A percentile compares a stretch with the other conserved stretches of the same genome.
phyloP scores from a whole-genome alignment of 306 rosid genomes.

The Alnus rubra region DNA sequence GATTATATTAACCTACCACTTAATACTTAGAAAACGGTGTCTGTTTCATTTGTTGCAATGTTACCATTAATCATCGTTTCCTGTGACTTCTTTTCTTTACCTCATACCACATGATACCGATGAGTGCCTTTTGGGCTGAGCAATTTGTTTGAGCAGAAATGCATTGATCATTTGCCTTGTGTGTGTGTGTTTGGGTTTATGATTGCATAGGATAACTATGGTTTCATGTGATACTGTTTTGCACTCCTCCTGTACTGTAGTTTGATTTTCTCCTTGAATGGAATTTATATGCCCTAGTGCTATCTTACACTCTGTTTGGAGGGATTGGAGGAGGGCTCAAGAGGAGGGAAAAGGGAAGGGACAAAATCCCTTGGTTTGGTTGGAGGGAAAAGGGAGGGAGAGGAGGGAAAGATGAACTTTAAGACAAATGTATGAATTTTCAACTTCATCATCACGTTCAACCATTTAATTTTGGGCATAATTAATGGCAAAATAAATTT shows the following conservation, averaged over 20 bases:
- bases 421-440: background rate
- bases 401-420: background rate
- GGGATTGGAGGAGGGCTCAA: background rate
- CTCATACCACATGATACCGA: background rate
- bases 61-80: background rate
- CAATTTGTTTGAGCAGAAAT: background rate
- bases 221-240: background rate
- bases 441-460: background rate
- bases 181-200: background rate
- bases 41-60: background rate
- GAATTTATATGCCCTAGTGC: background rate
- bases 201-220: background rate
- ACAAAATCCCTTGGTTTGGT: no score
- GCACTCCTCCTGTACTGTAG: background rate
- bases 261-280: background rate
- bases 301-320: background rate
- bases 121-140: background rate
- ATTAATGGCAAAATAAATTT: background rate
- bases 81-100: background rate
- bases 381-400: background rate
- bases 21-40: background rate
- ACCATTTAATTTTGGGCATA: background rate
- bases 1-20: background rate
- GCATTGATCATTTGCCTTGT: background rate
- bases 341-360: background rate